Evolutionary conservation across 2,329 filamentous ascomycete genomes (phyloP), one percentile per base, ranked within the genome.

Genomic region (Aspergillus sp.): DNA sequence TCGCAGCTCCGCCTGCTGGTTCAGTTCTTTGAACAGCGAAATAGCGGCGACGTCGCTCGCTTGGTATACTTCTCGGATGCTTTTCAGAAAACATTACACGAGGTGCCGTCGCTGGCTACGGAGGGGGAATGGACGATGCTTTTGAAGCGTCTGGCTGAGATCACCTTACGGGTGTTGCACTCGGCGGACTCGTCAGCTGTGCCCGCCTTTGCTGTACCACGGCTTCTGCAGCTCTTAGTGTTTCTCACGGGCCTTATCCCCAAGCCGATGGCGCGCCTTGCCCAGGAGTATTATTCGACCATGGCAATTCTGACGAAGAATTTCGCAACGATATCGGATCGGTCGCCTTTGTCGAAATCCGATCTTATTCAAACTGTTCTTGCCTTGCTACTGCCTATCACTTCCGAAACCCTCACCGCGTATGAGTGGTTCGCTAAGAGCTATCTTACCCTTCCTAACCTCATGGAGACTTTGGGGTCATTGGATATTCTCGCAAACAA

Each of bases 1-100:
- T 73, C 75, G 9, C 80, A 85, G 39, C 72, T 91, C 40, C 88
- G 86, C 80, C 79, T 90, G 27, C 75, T 91, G 27, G 82, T 89
- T 13, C 86, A 89, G 65, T 88, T 88, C 61, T 82, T 90, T 59
- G 81, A 83, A 51, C 71, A 89, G 12, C 80, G 68, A 51, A 72
- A 75, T 42, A 66, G 67, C 24, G 68, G 69, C 49, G 77, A 79
- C 61, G 63, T 73, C 17, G 59, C 69, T 39, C 73, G 78, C n/a
- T 64, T 80, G 48, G 66, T 73, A n/a, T 78, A 76, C 57, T 79
- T 80, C 61, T 74, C 73, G 17, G 67, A 71, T 59, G 73, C 73
- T 13, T 74, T 80, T 37, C 70, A 76, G 55, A 68, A 68, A 57
- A 78, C 75, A 3, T 62, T 76, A 52, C 68, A 70, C 42, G 68